A percentile compares a stretch with the other conserved stretches of the same genome.
Conservation (phyloP, 164 flowering plant species). For the Tetrastigma voinierianum region DNA sequence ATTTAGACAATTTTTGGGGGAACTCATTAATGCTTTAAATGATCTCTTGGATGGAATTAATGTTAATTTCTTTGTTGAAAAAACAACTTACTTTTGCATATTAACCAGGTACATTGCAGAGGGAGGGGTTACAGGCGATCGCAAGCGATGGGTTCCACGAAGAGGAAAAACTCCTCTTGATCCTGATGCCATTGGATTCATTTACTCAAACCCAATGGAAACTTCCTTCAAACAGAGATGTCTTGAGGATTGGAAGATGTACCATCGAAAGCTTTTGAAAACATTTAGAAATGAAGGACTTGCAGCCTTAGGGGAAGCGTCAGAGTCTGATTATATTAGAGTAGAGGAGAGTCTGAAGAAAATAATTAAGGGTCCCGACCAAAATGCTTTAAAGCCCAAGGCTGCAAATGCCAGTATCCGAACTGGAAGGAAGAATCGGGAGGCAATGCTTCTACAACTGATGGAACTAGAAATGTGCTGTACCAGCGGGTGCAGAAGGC, state of each 20-base stretch:
- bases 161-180: constrained; percentile 94
- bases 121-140: constrained; percentile 97
- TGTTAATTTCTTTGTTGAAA: constrained; percentile 3
- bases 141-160: constrained; percentile 98
- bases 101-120: constrained; percentile 76
- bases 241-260: constrained; percentile 69
- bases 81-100: constrained; percentile 7
- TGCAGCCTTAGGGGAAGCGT: constrained; percentile 61
- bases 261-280: constrained; percentile 80
- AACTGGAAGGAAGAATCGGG: constrained; percentile 88
- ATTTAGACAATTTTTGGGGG: too few species aligned
- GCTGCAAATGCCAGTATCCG: constrained; percentile 97
- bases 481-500: constrained; percentile 98
- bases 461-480: constrained; percentile 96
- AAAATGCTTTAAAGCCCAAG: constrained; percentile 80
- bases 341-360: constrained; percentile 80
- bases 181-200: constrained; percentile 85
- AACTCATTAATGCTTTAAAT: too few species aligned
- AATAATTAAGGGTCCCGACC: constrained; percentile 83
- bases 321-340: constrained; percentile 73
- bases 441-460: constrained; percentile 87
- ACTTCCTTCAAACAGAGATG: constrained; percentile 94
- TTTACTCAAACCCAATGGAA: constrained; percentile 80
- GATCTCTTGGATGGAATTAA: not conserved
- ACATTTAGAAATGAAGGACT: constrained; percentile 68